A percentile compares a stretch with the other conserved stretches of the same genome.
These are phyloP conservation scores for Populus nigra DNA, from an alignment of 345 rosid genomes.

Conservation along the genomic window DNA sequence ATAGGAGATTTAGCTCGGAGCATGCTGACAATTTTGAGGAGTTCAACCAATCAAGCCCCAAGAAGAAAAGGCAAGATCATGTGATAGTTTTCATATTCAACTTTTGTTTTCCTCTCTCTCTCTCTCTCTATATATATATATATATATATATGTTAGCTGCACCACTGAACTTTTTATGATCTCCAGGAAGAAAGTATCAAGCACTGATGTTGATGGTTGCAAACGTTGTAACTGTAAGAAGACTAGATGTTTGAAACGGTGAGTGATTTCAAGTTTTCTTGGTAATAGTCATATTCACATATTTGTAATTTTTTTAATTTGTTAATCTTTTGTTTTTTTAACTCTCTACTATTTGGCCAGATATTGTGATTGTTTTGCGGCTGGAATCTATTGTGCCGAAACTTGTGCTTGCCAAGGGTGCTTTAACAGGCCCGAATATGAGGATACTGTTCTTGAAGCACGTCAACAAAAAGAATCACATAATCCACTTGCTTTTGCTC, in stretches of 20 bases:
- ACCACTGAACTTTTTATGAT: not conserved
- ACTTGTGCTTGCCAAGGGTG: slow-evolving; percentile 60
- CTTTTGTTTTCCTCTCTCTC: not conserved
- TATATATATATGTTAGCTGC: not conserved
- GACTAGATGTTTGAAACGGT: slow-evolving; percentile 63
- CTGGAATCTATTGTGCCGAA: slow-evolving; percentile 53
- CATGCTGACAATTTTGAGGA: slow-evolving; percentile 35
- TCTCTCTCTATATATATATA: not conserved
- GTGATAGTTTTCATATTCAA: not conserved
- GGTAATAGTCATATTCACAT: not conserved
- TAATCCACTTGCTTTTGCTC: slow-evolving; percentile 67
- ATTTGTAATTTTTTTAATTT: not conserved
- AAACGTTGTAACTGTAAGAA: slow-evolving; percentile 62
- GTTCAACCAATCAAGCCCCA: slow-evolving; percentile 38
- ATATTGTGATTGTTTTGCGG: slow-evolving; percentile 71
- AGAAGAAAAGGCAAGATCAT: slow-evolving; percentile 42
- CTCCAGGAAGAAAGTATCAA: slow-evolving; percentile 44
- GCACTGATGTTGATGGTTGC: slow-evolving; percentile 42
- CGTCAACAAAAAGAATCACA: slow-evolving; percentile 54
- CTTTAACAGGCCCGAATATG: slow-evolving; percentile 53
- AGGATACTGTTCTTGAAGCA: slow-evolving; percentile 51
- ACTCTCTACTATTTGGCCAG: slow-evolving; percentile 32
- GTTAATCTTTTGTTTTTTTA: not conserved
- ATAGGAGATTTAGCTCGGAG: slow-evolving; percentile 35
- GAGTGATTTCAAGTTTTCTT: slow-evolving; percentile 26